These are phyloP conservation scores for Athelia sp. DNA, from an alignment of 1,284 basidiomycete genomes.

Conservation along the genomic window DNA sequence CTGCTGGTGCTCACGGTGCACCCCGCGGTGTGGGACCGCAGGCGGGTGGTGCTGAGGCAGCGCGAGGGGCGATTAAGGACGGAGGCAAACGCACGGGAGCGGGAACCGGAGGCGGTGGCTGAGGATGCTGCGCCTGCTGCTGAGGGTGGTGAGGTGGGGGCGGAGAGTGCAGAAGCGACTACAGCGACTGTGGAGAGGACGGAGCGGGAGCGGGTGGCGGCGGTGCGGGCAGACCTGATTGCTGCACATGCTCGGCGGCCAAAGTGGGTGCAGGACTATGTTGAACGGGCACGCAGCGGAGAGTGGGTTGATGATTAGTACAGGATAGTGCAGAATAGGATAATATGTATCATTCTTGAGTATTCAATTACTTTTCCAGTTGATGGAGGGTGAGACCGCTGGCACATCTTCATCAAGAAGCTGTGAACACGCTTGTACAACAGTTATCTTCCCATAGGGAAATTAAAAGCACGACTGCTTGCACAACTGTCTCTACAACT, in stretches of 20 bases:
- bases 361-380: background rate
- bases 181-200: constrained; percentile 23
- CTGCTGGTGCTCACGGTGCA: constrained; percentile 61
- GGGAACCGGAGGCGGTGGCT: constrained; percentile 23
- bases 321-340: constrained; percentile 23
- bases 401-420: too few species aligned
- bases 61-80: constrained; percentile 66
- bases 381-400: too few species aligned
- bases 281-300: constrained; percentile 55
- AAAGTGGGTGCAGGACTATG: constrained; percentile 60
- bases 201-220: constrained; percentile 23
- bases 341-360: constrained; percentile 12
- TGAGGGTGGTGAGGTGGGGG: constrained; percentile 25
- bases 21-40: constrained; percentile 72
- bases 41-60: constrained; percentile 51
- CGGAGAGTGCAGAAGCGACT: constrained; percentile 3
- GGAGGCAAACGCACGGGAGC: constrained; percentile 52
- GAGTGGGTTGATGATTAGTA: constrained; percentile 64
- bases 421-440: too few species aligned
- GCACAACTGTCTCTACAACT: too few species aligned
- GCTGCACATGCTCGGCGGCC: constrained; percentile 47
- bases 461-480: too few species aligned
- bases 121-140: too few species aligned
- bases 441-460: too few species aligned
- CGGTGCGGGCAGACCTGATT: constrained; percentile 36